Base-by-base conservation (phyloP, 1,139 yeast species). In the Arxiozyma heterogenica region DNA sequence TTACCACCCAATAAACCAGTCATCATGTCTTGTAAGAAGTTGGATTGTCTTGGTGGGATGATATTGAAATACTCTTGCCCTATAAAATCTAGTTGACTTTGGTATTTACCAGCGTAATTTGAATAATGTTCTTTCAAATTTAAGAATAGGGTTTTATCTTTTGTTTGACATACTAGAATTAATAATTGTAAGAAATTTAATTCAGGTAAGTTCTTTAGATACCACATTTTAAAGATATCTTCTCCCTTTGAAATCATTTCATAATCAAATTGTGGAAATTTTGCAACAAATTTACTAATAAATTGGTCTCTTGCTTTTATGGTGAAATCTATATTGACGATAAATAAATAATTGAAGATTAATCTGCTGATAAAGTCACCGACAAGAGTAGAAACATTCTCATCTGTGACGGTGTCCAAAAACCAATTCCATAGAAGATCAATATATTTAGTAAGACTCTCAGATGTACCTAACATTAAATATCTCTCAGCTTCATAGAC, bases 11-110 rank as follows among this genome's bases (percentile, higher is more conserved):
- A 77, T 54, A 90, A 74, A 39, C 90, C 89, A 23, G 94, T 84
- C 95, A 91, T 87, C 74, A 91, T 76, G 64, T 85, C 89, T 62
- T 89, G 93, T 64, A 91, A 72, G 74, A 87, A 75, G 65, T 89
- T 88, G 20, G 76, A 77, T 55, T 80, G 83, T 51, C 78, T 80
- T 52, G 76, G 81, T 15, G 80, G 75, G 20, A 78, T 71, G 47
- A 84, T 79, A 17, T 85, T 86, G 61, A 83, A 84, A 64, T 78
- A 80, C 7, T 71, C 64, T 58, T 72, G 73, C 42, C 85, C 87
- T 55, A 85, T 66, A 53, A 76, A 78, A 49, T 78, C 82, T 44
- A 80, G 72, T 15, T 81, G 76, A 2, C 71, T 71, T 21, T 67
- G 54, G 41, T 79, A 71, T 22, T 70, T 61, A 3, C 56, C 56